Base-by-base conservation (phyloP, 78 protist species). In the Capsaspora owczarzaki region DNA sequence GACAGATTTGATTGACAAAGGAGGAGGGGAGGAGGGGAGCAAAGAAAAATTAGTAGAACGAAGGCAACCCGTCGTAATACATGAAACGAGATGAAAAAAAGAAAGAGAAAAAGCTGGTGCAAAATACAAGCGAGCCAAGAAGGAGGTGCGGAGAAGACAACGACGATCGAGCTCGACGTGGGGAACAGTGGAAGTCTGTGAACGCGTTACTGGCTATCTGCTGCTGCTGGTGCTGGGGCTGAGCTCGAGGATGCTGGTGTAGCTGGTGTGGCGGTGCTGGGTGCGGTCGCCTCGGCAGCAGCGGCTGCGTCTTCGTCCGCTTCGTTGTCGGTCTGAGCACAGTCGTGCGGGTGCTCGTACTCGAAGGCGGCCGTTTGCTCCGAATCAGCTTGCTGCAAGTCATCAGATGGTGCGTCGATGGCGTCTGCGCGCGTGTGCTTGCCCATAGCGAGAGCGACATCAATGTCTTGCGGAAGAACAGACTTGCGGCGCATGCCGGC, bases 391-490 rank as follows among this genome's bases (percentile, higher is more conserved):
- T 4, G 66, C 35, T 29, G 66, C n/a, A 3, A 56, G 10, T 10
- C 56, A 16, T 10, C 56, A 49, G 56, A 6, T 25, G 66, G 25
- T 12, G 66, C 66, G 72, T 25, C 72, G 20, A 63, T 20, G 33
- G 33, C 72, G 19, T 63, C 72, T 25, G 27, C 72, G 43, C 27
- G 72, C 72, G 72, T 8, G 72, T 63, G 72, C 72, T 63, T 63
- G 72, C 33, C 72, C 25, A 63, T 35, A 16, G 72, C 72, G 33
- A 1, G 27, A 25, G 33, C 72, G 41, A 63, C 72, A 35, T 63
- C 72, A 6, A 35, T 35, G 41, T 63, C 72, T 25, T 63, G 72
- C 41, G 72, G 72, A 23, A 63, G 72, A 3, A 63, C 72, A 35
- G 72, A 63, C 41, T 63, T 63, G 43, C 72, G 35, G 41, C 72